Conservation (phyloP, 371 early-diverging fungal genomes). For the Syncephalis plumigaleata region DNA sequence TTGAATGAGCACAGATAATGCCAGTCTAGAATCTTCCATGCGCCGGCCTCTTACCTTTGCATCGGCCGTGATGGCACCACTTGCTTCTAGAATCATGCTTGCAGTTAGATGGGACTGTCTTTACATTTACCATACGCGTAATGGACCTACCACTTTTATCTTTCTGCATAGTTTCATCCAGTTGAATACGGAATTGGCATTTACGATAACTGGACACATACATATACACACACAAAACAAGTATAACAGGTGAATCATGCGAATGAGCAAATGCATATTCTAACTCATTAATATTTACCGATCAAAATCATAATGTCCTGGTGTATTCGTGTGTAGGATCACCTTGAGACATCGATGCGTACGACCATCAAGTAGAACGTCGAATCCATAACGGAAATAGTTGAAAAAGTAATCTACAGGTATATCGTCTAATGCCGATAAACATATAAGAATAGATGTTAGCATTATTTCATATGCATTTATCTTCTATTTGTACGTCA, state of each 20-base stretch:
- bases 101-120: no score
- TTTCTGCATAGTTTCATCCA: not conserved
- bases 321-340: slow-evolving; percentile 52
- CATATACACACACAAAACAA: no score
- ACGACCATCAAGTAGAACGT: slow-evolving; percentile 49
- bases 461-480: no score
- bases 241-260: no score
- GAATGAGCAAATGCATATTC: not conserved
- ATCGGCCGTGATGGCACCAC: no score
- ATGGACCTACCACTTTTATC: not conserved
- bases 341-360: slow-evolving; percentile 53
- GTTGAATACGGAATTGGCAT: slow-evolving; percentile 19
- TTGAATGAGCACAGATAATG: no score
- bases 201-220: slow-evolving; percentile 44
- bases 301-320: slow-evolving; percentile 55
- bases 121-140: no score
- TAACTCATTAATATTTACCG: slow-evolving; percentile 15
- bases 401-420: slow-evolving; percentile 48
- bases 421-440: not conserved
- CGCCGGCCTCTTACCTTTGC: slow-evolving; percentile 6
- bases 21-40: no score
- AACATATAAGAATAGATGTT: no score
- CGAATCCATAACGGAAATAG: slow-evolving; percentile 55
- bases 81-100: no score
- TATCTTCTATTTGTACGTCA: no score